These are phyloP conservation scores for Coemansia sp. DNA, from an alignment of 192 early-diverging fungal species.

Conservation along the genomic window DNA sequence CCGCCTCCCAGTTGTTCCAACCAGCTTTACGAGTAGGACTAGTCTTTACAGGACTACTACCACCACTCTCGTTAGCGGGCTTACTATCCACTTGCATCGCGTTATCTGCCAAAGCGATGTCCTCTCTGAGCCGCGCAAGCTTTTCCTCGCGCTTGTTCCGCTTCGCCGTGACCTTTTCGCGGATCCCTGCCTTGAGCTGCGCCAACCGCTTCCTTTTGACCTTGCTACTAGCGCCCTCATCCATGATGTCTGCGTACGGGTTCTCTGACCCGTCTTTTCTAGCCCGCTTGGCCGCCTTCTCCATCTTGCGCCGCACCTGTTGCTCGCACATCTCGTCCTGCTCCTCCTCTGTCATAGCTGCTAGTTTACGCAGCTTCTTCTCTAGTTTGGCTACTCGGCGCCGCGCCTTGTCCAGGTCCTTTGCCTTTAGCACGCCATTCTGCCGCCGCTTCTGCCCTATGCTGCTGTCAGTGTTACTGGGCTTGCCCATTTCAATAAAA, in stretches of 20 bases:
- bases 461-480: background rate
- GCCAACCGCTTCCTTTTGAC: background rate
- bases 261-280: conserved; percentile 8
- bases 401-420: conserved; percentile 2
- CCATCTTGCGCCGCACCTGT: conserved; percentile 13
- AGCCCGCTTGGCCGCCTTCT: background rate
- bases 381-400: conserved; percentile 1
- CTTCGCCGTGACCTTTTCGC: background rate
- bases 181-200: conserved; percentile 3
- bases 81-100: background rate
- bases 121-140: background rate
- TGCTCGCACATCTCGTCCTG: conserved; percentile 3
- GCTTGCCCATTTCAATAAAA: conserved; percentile 3
- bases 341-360: conserved; percentile 9
- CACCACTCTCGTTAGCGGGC: background rate
- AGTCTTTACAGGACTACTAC: background rate
- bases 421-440: conserved; percentile 5
- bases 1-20: conserved; percentile 55
- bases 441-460: background rate
- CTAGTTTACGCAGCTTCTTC: conserved; percentile 9
- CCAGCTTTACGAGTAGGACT: background rate
- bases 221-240: background rate
- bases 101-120: conserved; percentile 1
- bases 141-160: background rate
- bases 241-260: background rate